phyloP scores from a whole-genome alignment of 2,329 filamentous ascomycete genomes.

The Ceratocystis alfenasii region DNA sequence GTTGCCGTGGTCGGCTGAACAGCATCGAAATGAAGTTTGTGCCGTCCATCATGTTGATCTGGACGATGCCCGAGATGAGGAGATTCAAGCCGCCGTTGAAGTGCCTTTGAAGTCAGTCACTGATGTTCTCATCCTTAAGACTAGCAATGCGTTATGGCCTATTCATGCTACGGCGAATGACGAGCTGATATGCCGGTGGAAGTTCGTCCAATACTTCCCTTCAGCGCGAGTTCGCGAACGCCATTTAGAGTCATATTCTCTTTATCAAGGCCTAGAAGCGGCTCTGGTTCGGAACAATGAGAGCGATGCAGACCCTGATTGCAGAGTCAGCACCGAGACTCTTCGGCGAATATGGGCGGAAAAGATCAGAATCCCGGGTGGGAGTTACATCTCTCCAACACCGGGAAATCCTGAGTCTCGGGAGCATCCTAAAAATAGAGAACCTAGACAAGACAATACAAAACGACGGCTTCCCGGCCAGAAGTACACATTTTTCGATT shows the following conservation, averaged over 20 bases:
- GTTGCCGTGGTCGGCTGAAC: slow-evolving; percentile 26
- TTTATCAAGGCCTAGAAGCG: slow-evolving; percentile 30
- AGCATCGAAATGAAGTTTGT: slow-evolving; percentile 35
- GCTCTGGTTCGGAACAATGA: slow-evolving; percentile 30
- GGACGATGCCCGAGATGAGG: slow-evolving; percentile 28
- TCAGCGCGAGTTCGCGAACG: slow-evolving; percentile 20
- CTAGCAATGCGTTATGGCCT: slow-evolving; percentile 45
- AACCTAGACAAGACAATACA: neutral
- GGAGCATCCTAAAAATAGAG: neutral
- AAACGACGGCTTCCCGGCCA: slow-evolving; percentile 28
- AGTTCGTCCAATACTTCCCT: slow-evolving; percentile 29
- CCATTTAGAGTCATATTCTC: slow-evolving; percentile 23
- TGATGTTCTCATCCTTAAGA: slow-evolving; percentile 33
- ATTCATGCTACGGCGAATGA: slow-evolving; percentile 29
- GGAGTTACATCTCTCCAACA: slow-evolving; percentile 15
- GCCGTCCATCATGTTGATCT: slow-evolving; percentile 33
- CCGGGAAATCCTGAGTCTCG: neutral
- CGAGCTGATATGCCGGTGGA: slow-evolving; percentile 43
- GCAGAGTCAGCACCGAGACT: slow-evolving; percentile 27
- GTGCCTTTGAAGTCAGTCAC: slow-evolving; percentile 32
- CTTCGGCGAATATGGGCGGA: slow-evolving; percentile 29
- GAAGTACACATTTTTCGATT: slow-evolving; percentile 56
- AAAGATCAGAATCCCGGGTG: slow-evolving; percentile 17
- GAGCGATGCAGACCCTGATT: slow-evolving; percentile 27
- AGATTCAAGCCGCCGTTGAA: slow-evolving; percentile 34